A percentile compares a stretch with the other conserved stretches of the same genome.
Evolutionary conservation across 495 filamentous ascomycete genomes (phyloP).

Genomic region (Hypoxylon perforatum): DNA sequence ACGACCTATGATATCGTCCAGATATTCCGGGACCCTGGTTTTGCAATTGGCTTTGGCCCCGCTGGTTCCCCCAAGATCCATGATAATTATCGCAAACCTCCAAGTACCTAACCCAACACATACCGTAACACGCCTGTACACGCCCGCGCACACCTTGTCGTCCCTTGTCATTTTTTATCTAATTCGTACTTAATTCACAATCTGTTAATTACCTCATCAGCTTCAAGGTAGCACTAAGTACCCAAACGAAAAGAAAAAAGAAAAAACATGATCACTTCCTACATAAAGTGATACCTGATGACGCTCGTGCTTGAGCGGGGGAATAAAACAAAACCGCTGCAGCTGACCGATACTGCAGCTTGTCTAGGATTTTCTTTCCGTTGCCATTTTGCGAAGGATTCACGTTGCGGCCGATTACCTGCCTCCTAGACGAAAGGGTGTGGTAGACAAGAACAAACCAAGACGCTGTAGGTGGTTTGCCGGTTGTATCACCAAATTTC

Average conservation of each 20-base stretch:
- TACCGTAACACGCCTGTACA: too few species aligned
- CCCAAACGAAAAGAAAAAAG: constrained; percentile 5
- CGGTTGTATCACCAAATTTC: constrained; percentile 44
- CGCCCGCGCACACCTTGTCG: too few species aligned
- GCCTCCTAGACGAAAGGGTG: too few species aligned
- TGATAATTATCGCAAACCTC: background rate
- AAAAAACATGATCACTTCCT: constrained; percentile 8
- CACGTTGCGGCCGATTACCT: constrained; percentile 38
- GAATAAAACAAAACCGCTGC: constrained; percentile 28
- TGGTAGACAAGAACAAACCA: constrained; percentile 30
- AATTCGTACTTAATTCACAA: constrained; percentile 6
- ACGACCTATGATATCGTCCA: constrained; percentile 25
- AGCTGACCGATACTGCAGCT: constrained; percentile 30
- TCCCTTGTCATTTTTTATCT: too few species aligned
- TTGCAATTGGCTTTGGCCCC: constrained; percentile 20
- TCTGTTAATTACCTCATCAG: constrained; percentile 32
- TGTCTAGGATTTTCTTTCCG: background rate
- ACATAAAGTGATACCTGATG: constrained; percentile 16
- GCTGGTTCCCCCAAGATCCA: constrained; percentile 30
- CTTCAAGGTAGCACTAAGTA: constrained; percentile 18
- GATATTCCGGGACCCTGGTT: constrained; percentile 26
- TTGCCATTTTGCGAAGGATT: constrained; percentile 32
- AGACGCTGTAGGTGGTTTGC: constrained; percentile 36
- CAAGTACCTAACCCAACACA: background rate
- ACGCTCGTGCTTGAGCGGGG: constrained; percentile 28